Evolutionary conservation across 202 grass and related monocot genomes (phyloP).

Genomic region (Alloteropsis angusta): DNA sequence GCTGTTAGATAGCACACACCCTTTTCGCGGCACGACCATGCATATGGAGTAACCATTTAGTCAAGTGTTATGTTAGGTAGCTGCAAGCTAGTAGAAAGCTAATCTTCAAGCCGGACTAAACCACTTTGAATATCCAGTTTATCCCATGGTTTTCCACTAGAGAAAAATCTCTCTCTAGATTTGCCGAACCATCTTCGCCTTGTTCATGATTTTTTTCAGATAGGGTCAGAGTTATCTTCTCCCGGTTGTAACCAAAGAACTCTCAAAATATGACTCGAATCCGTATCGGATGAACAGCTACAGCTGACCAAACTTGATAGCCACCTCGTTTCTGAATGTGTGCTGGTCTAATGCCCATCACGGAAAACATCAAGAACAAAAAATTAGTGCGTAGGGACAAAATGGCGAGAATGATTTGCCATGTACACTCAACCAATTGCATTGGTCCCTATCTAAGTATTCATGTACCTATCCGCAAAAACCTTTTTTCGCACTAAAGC

Average conservation of each 20-base stretch:
- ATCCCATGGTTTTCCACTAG: background rate
- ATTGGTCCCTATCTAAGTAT: conserved; percentile 1
- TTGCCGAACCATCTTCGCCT: background rate
- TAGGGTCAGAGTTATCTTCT: background rate
- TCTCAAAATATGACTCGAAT: background rate
- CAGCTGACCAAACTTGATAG: conserved; percentile 30
- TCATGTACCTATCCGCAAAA: background rate
- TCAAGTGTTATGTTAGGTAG: background rate
- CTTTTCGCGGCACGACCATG: background rate
- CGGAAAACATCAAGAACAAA: background rate
- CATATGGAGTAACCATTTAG: background rate
- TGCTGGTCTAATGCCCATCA: background rate
- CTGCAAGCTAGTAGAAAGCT: background rate
- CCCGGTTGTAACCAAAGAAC: background rate
- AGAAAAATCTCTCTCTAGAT: background rate
- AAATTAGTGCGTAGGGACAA: background rate
- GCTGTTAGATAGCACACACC: conserved; percentile 11
- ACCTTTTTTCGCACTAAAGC: conserved; percentile 15
- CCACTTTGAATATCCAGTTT: background rate
- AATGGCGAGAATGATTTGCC: conserved; percentile 22
- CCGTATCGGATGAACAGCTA: conserved; percentile 13
- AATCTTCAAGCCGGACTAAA: background rate
- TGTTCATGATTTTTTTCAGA: background rate
- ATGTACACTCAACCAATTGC: conserved; percentile 3
- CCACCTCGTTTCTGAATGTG: background rate